These are phyloP conservation scores for Quaeritorhiza haematococci DNA, from an alignment of 371 early-diverging fungal genomes.

Conservation along the genomic window DNA sequence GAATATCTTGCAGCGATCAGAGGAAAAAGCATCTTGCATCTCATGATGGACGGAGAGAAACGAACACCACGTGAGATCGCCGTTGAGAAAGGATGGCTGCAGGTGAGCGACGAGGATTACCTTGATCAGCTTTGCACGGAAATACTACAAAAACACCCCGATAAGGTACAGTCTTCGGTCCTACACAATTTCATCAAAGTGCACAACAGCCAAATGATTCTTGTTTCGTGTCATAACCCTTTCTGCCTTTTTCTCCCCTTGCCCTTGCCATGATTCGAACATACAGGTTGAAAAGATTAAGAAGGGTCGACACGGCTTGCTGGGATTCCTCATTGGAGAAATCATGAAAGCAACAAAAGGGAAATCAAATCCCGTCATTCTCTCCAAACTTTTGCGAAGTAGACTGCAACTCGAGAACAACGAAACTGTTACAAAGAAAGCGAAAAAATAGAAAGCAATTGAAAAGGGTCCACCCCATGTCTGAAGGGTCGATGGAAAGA, in stretches of 20 bases:
- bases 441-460: too few relatives aligned
- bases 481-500: too few relatives aligned
- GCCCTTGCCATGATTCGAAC: background rate
- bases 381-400: conserved; percentile 51
- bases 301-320: conserved; percentile 53
- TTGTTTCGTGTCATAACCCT: too few relatives aligned
- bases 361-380: conserved; percentile 60
- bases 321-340: conserved; percentile 70
- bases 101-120: conserved; percentile 45
- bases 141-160: conserved; percentile 49
- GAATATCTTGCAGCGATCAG: conserved; percentile 11
- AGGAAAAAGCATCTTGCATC: conserved; percentile 34
- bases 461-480: too few relatives aligned
- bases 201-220: too few relatives aligned
- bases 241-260: too few relatives aligned
- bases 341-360: conserved; percentile 69
- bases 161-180: conserved; percentile 39
- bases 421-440: too few relatives aligned
- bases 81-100: conserved; percentile 63
- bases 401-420: conserved; percentile 23
- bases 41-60: conserved; percentile 61
- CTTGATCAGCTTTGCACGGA: conserved; percentile 47
- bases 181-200: background rate
- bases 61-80: conserved; percentile 56
- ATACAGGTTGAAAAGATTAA: conserved; percentile 47